Evolutionary conservation across 495 filamentous ascomycete species (phyloP), one percentile per base, ranked within the genome.

Genomic region (Neurospora sp.): DNA sequence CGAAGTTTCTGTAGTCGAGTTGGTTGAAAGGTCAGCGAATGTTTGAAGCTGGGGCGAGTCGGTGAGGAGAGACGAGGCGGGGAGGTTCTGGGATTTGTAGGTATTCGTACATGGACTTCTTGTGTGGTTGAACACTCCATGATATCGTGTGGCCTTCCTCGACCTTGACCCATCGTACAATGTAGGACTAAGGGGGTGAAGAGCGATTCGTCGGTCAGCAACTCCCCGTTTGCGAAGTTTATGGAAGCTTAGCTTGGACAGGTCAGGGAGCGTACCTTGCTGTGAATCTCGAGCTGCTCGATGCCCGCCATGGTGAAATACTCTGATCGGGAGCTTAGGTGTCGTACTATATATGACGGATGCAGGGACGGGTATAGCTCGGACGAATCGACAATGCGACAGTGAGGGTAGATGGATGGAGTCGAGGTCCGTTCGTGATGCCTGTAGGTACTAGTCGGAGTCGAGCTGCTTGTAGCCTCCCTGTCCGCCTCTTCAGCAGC

Each of bases 271-370:
- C 88, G 74, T 87, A 96, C 96, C 90, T 94, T 98, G 90, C 94
- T 97, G 81, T 97, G 96, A 75, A 99, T 92, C 82, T 98, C 96
- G 75, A 99, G 85, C 86, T 97, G 94, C 86, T 99, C 96, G 88
- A 98, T 96, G 78, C 93, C 93, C 60, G 93, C 93, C 93, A 97
- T 96, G 80, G 73, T 81, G 42, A 0, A 1, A 16, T 2, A 27
- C 20, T 14, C 1, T 12, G n/a, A 54, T 54, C 20, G 3, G 46
- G 46, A 14, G 54, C 14, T 49, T 49, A 20, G 7, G 18, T 49
- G 44, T 5, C 44, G 44, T 62, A 35, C 3, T 18, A 35, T 18
- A 66, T 62, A 35, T 62, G 54, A 23, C 20, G 0, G 3, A 27
- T 23, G 46, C 20, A 54, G 46, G 46, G 9, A 54, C 12, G 46